phyloP scores from a whole-genome alignment of 1,139 yeast genomes.

The Candida gigantensis region DNA sequence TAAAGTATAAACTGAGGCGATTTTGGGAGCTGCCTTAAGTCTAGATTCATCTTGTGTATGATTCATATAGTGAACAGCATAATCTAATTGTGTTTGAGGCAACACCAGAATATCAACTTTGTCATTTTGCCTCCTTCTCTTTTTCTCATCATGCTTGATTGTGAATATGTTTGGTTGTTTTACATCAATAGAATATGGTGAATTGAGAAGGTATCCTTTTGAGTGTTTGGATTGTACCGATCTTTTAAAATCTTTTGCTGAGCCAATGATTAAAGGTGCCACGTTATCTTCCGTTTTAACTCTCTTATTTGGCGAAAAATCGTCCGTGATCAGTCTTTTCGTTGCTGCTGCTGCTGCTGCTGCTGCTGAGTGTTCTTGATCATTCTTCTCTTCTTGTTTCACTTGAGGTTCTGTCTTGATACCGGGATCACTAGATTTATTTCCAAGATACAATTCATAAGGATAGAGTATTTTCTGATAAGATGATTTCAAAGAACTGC shows the following conservation, averaged over 20 bases:
- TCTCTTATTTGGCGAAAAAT: slow-evolving; percentile 9
- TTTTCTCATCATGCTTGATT: slow-evolving; percentile 17
- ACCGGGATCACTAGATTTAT: too few species aligned
- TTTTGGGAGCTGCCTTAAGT: slow-evolving; percentile 26
- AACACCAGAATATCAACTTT: slow-evolving; percentile 23
- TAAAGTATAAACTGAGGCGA: slow-evolving; percentile 48
- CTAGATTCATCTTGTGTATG: slow-evolving; percentile 30
- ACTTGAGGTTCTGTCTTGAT: slow-evolving; percentile 17
- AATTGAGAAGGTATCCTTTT: slow-evolving; percentile 52
- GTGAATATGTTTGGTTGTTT: slow-evolving; percentile 29
- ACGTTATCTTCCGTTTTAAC: slow-evolving; percentile 4
- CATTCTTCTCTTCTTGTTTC: slow-evolving; percentile 9
- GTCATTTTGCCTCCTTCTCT: slow-evolving; percentile 21
- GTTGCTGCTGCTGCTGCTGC: neutral
- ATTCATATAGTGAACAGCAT: slow-evolving; percentile 21
- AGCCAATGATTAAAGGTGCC: slow-evolving; percentile 42
- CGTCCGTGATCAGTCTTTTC: slow-evolving; percentile 12
- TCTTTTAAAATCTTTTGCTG: slow-evolving; percentile 47
- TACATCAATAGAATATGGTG: slow-evolving; percentile 37
- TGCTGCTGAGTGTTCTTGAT: slow-evolving; percentile 5
- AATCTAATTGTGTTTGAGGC: slow-evolving; percentile 31
- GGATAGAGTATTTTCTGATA: slow-evolving; percentile 43
- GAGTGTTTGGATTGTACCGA: slow-evolving; percentile 43
- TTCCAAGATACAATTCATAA: slow-evolving; percentile 26
- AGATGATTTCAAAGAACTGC: slow-evolving; percentile 65